These are phyloP conservation scores for Plantago elongata DNA, from an alignment of 257 asterid genomes.

Conservation along the genomic window DNA sequence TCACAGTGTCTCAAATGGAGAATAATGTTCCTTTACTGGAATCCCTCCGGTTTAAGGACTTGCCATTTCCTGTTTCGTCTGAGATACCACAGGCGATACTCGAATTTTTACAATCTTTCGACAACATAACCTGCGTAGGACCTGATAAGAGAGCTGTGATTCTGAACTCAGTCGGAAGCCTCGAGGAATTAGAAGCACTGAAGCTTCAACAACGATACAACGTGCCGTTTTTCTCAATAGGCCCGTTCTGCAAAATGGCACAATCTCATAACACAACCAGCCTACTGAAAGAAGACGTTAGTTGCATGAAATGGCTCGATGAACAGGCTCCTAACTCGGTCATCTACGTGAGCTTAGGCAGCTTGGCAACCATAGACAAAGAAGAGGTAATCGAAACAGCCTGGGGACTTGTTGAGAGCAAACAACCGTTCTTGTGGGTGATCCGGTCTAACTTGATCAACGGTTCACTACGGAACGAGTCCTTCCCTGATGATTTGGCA, in stretches of 20 bases:
- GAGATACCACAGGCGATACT: conserved; percentile 8
- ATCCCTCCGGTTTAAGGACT: conserved; percentile 31
- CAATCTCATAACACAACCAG: conserved; percentile 13
- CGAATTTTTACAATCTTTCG: neutral
- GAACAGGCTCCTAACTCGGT: conserved; percentile 24
- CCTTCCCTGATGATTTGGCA: conserved; percentile 20
- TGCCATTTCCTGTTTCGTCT: neutral
- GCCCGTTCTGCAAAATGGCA: conserved; percentile 32
- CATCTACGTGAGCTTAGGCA: conserved; percentile 32
- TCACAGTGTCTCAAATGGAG: conserved; percentile 26
- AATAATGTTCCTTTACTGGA: conserved; percentile 25
- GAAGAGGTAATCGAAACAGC: conserved; percentile 30
- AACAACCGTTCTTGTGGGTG: conserved; percentile 33
- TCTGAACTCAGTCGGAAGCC: conserved; percentile 27
- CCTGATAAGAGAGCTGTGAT: conserved; percentile 22
- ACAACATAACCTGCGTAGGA: conserved; percentile 4
- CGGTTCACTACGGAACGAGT: conserved; percentile 15
- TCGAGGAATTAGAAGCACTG: conserved; percentile 20
- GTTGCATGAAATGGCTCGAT: conserved; percentile 29
- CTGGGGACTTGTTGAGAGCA: conserved; percentile 26
- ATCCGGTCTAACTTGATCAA: conserved; percentile 13
- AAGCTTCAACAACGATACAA: conserved; percentile 19
- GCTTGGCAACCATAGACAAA: conserved; percentile 15
- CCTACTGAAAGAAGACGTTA: conserved; percentile 20
- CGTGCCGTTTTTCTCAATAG: conserved; percentile 31